Base-by-base conservation (phyloP, 345 rosid genomes). In the Geranium brycei region DNA sequence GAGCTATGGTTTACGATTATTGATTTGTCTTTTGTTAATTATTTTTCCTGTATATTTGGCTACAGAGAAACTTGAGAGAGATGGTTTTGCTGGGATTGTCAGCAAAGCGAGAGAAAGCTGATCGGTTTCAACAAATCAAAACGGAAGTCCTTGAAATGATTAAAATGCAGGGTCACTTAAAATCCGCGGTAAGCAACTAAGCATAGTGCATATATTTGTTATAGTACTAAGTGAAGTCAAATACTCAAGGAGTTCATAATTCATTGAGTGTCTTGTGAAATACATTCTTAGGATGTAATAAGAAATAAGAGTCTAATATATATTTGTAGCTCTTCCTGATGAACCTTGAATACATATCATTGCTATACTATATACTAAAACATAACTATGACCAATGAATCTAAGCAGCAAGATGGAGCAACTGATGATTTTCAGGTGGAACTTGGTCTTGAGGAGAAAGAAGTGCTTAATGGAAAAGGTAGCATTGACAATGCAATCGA, bases 41-140 rank as follows among this genome's bases (percentile, higher is more conserved):
- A 35, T 35, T 35, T 35, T 47, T 47, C 13, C 53, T 47, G 13
- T 11, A 47, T 47, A 47, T 47, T 3, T 47, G 53, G 53, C 53
- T 47, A 13, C 53, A 47, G 53, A 47, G 53, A 47, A 47, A 47
- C 53, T 47, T 47, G 53, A 47, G 53, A 47, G 53, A 47, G 53
- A 47, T 47, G 53, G 53, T 47, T 47, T 47, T 47, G 53, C 53
- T 47, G 53, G 53, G 53, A 47, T 47, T 47, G 11, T 64, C 77
- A 8, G 73, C 79, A 5, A 78, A 75, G 64, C 75, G 66, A 31
- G 82, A 75, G 66, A 78, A 78, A 70, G 82, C 76, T 67, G 75
- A 72, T 32, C 75, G 73, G 58, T 69, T 78, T 70, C 73, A 69
- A 55, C 72, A 66, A 68, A 47, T 47, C 11, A 47, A 47, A 13